A percentile compares a stretch with the other conserved stretches of the same genome.
Evolutionary conservation across 139 green algal genomes (phyloP).

Genomic region (Coccomyxa sp.): DNA sequence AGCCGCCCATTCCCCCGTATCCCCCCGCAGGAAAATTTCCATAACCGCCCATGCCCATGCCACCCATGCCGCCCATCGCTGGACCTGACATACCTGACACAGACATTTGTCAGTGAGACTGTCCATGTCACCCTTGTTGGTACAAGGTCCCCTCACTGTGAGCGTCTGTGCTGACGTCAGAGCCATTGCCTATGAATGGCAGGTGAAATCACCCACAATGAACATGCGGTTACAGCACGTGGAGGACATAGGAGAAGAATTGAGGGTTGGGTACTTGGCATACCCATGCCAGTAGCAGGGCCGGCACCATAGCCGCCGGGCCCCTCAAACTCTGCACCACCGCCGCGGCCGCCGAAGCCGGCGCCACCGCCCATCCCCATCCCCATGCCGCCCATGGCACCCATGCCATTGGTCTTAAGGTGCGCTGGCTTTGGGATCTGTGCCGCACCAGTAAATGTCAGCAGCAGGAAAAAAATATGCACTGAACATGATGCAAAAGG

Average conservation of each 20-base stretch:
- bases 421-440: background rate
- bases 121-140: background rate
- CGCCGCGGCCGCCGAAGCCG: background rate
- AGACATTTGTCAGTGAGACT: background rate
- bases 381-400: conserved; percentile 29
- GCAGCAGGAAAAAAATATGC: background rate
- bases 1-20: conserved; percentile 15
- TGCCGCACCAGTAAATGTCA: background rate
- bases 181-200: background rate
- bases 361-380: background rate
- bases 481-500: background rate
- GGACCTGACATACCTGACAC: background rate
- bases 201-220: background rate
- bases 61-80: background rate
- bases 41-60: background rate
- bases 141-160: background rate
- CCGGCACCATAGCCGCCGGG: background rate
- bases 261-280: no score
- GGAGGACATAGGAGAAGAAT: no score
- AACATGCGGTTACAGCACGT: background rate
- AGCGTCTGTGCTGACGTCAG: background rate
- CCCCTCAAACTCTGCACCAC: background rate
- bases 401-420: conserved; percentile 31
- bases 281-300: conserved; percentile 8
- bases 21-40: conserved; percentile 6